These are phyloP conservation scores for Taphrina betulina DNA, from an alignment of 1,139 yeast genomes.

Conservation along the genomic window DNA sequence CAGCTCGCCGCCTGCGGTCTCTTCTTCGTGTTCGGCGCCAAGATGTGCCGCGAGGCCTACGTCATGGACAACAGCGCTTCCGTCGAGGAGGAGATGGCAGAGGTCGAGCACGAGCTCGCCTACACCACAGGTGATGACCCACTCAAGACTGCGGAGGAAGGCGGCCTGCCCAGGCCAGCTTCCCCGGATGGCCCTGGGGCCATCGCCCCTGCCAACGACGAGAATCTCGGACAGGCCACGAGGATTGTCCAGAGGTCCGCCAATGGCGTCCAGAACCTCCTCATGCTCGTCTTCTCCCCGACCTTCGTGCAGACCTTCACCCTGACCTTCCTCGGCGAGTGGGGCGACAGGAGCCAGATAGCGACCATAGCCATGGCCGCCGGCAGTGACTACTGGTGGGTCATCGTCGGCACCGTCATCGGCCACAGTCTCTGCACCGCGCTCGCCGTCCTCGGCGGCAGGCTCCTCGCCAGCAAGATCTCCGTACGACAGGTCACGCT, in stretches of 20 bases:
- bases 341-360: conserved; percentile 98
- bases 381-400: conserved; percentile 87
- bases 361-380: conserved; percentile 99
- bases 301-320: conserved; percentile 90
- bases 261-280: conserved; percentile 53
- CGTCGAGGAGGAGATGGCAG: conserved; percentile 85
- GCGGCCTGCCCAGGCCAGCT: conserved; percentile 35
- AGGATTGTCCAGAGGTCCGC: conserved; percentile 36
- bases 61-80: conserved; percentile 83
- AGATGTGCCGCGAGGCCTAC: conserved; percentile 74
- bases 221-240: conserved; percentile 29
- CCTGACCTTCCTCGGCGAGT: conserved; percentile 96
- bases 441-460: conserved; percentile 93
- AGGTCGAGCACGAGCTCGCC: conserved; percentile 91
- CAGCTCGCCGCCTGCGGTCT: conserved; percentile 76
- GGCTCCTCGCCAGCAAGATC: conserved; percentile 79
- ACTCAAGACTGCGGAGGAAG: conserved; percentile 41
- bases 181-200: background rate
- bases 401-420: conserved; percentile 80
- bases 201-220: background rate
- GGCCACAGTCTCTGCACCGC: conserved; percentile 92
- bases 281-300: conserved; percentile 72
- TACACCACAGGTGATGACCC: conserved; percentile 46
- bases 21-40: conserved; percentile 79
- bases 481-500: conserved; percentile 89